Evolutionary conservation across 139 green algal genomes (phyloP), one percentile per base, ranked within the genome.

Genomic region (Tetradesmus lagerheimii): DNA sequence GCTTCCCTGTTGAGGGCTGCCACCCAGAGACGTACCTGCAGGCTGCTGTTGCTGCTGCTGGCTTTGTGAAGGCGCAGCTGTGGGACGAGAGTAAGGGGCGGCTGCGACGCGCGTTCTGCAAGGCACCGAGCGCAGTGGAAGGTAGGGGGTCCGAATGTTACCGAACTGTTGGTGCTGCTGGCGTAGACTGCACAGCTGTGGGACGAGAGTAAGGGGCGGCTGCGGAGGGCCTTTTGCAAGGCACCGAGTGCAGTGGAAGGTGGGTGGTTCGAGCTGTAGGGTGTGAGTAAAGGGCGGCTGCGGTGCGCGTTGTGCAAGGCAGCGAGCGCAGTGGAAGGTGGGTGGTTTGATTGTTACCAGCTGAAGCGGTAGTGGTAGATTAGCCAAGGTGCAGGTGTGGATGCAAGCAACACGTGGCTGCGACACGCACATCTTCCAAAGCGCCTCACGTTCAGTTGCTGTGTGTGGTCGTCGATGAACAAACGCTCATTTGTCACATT

Each of bases 1-100:
- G 43, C 31, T 99, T 98, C 91, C 97, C 97, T 15, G 92, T 97
- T 14, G 94, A 97, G 53, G 96, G 95, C 29, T 82, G 89, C 31
- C 34, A 75, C 12, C 87, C 95, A 1, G 5, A 16, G 0, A 89
- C 91, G 27, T 99, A 98, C 89, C 90, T 98, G 89, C 29, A 88
- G 38, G 91, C 90, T 18, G 95, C 93, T 1, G 15, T 86, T 4
- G 34, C 90, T 83, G 91, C 89, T 25, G 97, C 97, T 4, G 38
- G 71, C 1, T 99, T 98, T 91, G 91, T 97, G 23, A 43, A 87
- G n/a, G 3, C 88, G 8, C 90, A 97, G 2, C 92, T 99, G 88
- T 99, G 94, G 85, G 96, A 99, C 79, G 62, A 47, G 15, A 23
- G 29, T 4, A 89, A 15, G 4, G 43, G 89, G 14, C 90, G 76